These are phyloP conservation scores for Zygoascus hellenicus DNA, from an alignment of 1,139 yeast species.

Conservation along the genomic window DNA sequence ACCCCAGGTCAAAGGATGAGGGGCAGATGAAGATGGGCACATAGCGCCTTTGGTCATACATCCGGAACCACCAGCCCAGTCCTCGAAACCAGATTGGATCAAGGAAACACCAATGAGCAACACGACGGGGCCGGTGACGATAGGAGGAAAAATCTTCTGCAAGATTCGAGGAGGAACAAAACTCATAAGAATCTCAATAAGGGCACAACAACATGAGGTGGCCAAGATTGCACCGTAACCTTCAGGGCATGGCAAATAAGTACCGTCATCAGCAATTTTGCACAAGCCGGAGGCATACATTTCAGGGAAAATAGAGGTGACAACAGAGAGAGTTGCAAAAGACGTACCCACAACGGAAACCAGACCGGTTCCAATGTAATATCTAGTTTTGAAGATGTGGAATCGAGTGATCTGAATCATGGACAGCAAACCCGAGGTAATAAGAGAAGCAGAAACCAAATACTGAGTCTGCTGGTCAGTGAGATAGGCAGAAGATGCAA, in stretches of 20 bases:
- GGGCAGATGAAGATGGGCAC: slow-evolving; percentile 45
- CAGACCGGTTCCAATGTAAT: slow-evolving; percentile 79
- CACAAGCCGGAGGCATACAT: slow-evolving; percentile 75
- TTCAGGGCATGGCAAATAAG: slow-evolving; percentile 71
- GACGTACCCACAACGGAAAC: slow-evolving; percentile 86
- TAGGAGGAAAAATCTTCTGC: slow-evolving; percentile 74
- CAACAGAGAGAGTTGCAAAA: slow-evolving; percentile 80
- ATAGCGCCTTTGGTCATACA: slow-evolving; percentile 42
- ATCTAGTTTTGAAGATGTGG: slow-evolving; percentile 64
- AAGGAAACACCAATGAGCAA: slow-evolving; percentile 69
- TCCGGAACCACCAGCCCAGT: slow-evolving; percentile 87
- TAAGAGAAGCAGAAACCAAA: slow-evolving; percentile 70
- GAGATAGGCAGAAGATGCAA: slow-evolving; percentile 57
- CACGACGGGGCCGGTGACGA: slow-evolving; percentile 91
- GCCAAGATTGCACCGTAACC: slow-evolving; percentile 86
- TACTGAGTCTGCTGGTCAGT: slow-evolving; percentile 49
- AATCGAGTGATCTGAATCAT: slow-evolving; percentile 74
- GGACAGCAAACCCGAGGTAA: slow-evolving; percentile 70
- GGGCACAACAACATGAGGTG: slow-evolving; percentile 69
- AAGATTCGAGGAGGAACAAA: slow-evolving; percentile 68
- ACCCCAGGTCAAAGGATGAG: slow-evolving; percentile 66
- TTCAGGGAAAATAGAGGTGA: slow-evolving; percentile 65
- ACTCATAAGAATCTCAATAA: slow-evolving; percentile 63
- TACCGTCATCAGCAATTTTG: slow-evolving; percentile 53
- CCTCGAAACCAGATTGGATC: slow-evolving; percentile 64